Conservation (phyloP, 495 filamentous ascomycete genomes). For the Talaromyces proteolyticus region DNA sequence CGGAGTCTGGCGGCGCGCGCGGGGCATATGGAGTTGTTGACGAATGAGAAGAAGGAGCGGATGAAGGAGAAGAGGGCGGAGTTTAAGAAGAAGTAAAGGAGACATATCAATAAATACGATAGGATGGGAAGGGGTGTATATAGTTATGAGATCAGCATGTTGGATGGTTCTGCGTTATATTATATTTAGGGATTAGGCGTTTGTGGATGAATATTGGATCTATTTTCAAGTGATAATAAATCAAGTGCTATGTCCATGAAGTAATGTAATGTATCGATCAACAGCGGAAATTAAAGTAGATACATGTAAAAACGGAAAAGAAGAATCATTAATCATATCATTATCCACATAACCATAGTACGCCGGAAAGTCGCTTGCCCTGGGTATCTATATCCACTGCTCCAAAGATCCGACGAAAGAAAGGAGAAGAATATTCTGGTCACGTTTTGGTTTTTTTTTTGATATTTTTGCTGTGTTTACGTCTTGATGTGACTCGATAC, state of each 20-base stretch:
- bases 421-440: conserved; percentile 1
- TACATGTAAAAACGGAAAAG: not conserved
- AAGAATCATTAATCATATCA: not conserved
- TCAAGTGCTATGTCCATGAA: no score
- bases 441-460: no score
- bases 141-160: not conserved
- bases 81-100: conserved; percentile 5
- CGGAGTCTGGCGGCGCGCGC: conserved; percentile 59
- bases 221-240: no score
- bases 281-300: no score
- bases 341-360: no score
- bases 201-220: no score
- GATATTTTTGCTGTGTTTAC: no score
- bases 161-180: not conserved
- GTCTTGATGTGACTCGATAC: conserved; percentile 19
- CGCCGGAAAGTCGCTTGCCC: not conserved
- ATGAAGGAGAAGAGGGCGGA: conserved; percentile 15
- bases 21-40: conserved; percentile 67
- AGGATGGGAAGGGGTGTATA: not conserved
- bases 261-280: no score
- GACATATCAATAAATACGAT: not conserved
- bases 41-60: conserved; percentile 57
- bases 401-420: conserved; percentile 10
- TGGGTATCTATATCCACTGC: conserved; percentile 1
- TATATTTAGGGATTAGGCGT: no score